Evolutionary conservation across 257 asterid genomes (phyloP).

Genomic region (Petunia secreta): DNA sequence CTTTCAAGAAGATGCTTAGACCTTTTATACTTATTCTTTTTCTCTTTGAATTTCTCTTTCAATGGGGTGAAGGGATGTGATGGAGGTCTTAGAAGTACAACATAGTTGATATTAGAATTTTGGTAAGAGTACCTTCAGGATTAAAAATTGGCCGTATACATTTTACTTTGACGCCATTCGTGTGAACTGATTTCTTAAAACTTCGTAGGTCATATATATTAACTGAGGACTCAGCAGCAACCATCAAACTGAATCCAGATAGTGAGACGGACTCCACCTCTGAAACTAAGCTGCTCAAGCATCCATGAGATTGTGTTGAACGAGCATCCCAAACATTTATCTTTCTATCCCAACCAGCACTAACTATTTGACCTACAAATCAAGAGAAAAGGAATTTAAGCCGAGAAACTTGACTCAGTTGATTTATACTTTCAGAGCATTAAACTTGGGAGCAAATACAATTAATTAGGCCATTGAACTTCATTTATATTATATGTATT

Average conservation of each 20-base stretch:
- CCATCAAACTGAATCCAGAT: slow-evolving; percentile 61
- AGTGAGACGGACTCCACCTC: slow-evolving; percentile 80
- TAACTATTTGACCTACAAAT: slow-evolving; percentile 61
- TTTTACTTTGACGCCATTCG: slow-evolving; percentile 53
- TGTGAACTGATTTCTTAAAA: slow-evolving; percentile 43
- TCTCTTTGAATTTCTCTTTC: not conserved
- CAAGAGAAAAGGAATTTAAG: slow-evolving; percentile 13
- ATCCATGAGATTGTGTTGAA: slow-evolving; percentile 43
- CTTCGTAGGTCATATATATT: slow-evolving; percentile 68
- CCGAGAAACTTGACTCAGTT: not conserved
- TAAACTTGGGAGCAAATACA: not conserved
- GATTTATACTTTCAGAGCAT: not conserved
- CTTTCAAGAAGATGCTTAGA: not conserved
- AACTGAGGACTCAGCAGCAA: slow-evolving; percentile 70
- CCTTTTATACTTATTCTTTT: not conserved
- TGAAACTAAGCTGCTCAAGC: slow-evolving; percentile 47
- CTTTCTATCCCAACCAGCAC: slow-evolving; percentile 82
- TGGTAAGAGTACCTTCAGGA: slow-evolving; percentile 61
- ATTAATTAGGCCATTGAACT: no score
- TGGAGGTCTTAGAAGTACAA: slow-evolving; percentile 17
- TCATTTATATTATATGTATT: no score
- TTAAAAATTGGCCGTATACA: slow-evolving; percentile 73
- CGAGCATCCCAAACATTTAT: slow-evolving; percentile 85
- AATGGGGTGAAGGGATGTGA: slow-evolving; percentile 25
- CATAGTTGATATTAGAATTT: slow-evolving; percentile 22